Conservation (phyloP, 371 early-diverging fungal species). For the Mortierella sp. region DNA sequence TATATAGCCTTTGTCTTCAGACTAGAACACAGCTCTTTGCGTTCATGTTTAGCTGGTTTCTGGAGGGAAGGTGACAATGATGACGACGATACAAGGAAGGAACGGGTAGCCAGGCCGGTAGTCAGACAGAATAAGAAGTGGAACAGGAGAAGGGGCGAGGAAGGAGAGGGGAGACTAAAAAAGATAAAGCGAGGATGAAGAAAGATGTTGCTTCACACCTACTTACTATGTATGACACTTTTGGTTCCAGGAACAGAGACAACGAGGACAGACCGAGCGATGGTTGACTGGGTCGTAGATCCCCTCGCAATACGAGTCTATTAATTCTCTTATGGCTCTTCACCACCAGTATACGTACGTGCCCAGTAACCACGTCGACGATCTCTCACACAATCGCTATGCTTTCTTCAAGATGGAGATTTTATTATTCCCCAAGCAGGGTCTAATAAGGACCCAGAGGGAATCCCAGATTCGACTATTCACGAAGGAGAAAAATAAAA, state of each 20-base stretch:
- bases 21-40: not conserved
- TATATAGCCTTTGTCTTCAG: not conserved
- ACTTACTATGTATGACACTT: too few species aligned
- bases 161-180: not conserved
- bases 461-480: not conserved
- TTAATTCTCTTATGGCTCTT: too few species aligned
- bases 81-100: not conserved
- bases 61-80: not conserved
- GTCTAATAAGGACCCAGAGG: not conserved
- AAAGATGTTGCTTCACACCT: constrained; percentile 3
- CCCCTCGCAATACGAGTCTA: not conserved
- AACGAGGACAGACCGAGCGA: not conserved
- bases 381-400: not conserved
- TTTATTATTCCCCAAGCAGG: not conserved
- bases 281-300: not conserved
- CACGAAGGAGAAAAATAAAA: not conserved
- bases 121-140: not conserved
- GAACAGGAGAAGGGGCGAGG: not conserved
- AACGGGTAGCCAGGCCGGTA: not conserved
- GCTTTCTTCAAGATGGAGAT: not conserved
- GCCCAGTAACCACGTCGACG: too few species aligned
- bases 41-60: not conserved
- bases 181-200: not conserved
- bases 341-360: too few species aligned
- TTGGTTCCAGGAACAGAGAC: not conserved